phyloP scores from a whole-genome alignment of 768 basidiomycete genomes.

The Kwoniella pini region DNA sequence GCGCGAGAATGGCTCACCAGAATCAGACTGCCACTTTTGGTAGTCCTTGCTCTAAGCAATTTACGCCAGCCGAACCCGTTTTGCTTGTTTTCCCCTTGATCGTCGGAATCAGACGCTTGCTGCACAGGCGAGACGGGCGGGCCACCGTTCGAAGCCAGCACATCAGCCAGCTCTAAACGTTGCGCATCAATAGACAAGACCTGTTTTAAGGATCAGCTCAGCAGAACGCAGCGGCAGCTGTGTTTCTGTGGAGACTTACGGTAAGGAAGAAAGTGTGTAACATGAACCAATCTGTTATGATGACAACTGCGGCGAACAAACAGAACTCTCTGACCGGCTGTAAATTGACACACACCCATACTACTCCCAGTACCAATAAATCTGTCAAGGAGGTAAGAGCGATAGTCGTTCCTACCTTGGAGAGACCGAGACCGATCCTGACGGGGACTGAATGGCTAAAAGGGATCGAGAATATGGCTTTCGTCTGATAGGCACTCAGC shows the following conservation, averaged over 20 bases:
- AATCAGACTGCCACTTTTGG: constrained; percentile 47
- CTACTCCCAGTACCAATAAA: constrained; percentile 72
- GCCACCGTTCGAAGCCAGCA: constrained; percentile 54
- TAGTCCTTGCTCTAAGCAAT: constrained; percentile 38
- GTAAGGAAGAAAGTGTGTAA: constrained; percentile 95
- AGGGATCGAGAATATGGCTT: constrained; percentile 45
- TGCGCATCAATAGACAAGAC: constrained; percentile 89
- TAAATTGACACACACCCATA: constrained; percentile 67
- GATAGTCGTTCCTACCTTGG: constrained; percentile 83
- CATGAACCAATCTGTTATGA: constrained; percentile 96
- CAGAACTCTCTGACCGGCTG: constrained; percentile 91
- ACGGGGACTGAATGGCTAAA: constrained; percentile 62
- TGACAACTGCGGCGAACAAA: constrained; percentile 86
- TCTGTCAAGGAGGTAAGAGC: constrained; percentile 88
- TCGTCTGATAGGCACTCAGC: constrained; percentile 13
- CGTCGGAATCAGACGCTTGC: background rate
- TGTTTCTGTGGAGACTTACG: constrained; percentile 56
- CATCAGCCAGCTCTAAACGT: constrained; percentile 83
- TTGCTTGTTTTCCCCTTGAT: constrained; percentile 5
- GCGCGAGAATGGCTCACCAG: constrained; percentile 25
- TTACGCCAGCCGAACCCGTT: constrained; percentile 32
- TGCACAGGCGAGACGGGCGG: constrained; percentile 11
- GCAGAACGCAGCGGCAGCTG: constrained; percentile 9
- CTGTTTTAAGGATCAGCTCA: constrained; percentile 7
- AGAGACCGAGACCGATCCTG: constrained; percentile 87